These are phyloP conservation scores for Alliaria petiolata DNA, from an alignment of 345 rosid species.

Conservation along the genomic window DNA sequence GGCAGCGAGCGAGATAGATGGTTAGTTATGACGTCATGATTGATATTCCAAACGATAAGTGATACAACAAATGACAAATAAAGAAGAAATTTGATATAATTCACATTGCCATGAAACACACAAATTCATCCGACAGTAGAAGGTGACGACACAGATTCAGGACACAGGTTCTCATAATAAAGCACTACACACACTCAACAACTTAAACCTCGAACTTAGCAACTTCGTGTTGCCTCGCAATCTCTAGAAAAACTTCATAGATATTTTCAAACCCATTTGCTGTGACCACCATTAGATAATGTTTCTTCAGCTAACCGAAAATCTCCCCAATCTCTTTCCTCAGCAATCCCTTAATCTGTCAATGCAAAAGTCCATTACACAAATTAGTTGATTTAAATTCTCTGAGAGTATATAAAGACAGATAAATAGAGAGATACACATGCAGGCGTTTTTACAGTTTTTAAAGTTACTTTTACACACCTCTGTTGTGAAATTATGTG, in stretches of 20 bases:
- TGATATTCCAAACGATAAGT: conserved; percentile 69
- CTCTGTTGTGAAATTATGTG: no score
- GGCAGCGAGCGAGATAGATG: no score
- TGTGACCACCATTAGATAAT: background rate
- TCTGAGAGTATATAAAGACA: no score
- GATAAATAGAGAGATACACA: no score
- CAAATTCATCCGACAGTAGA: background rate
- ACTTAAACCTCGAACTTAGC: background rate
- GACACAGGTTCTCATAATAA: background rate
- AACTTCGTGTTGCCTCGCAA: conserved; percentile 12
- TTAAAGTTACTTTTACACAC: no score
- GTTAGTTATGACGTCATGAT: no score
- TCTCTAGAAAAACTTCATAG: background rate
- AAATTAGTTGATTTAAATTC: background rate
- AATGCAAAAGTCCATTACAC: background rate
- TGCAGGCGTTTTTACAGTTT: background rate
- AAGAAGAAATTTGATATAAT: background rate
- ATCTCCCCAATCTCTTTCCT: conserved; percentile 25
- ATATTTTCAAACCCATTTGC: background rate
- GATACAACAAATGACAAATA: no score
- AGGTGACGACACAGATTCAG: background rate
- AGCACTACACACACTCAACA: background rate
- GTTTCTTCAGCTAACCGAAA: background rate
- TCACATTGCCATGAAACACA: background rate
- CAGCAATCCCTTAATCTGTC: conserved; percentile 26